These are phyloP conservation scores for Cladophialophora chaetospira DNA, from an alignment of 2,329 filamentous ascomycete genomes.

Conservation along the genomic window DNA sequence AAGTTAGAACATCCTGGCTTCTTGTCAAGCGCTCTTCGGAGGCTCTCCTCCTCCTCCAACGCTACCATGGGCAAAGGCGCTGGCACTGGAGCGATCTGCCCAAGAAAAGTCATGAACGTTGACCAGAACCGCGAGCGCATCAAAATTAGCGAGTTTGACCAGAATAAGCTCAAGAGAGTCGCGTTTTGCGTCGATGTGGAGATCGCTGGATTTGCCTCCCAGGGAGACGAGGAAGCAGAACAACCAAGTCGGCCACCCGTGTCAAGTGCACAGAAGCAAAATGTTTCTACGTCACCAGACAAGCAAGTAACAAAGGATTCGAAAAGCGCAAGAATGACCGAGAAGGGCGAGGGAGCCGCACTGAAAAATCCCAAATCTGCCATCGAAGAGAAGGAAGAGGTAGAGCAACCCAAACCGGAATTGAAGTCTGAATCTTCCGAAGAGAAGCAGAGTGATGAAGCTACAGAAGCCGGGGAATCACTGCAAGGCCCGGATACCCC, in stretches of 20 bases:
- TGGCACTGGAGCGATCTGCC: slow-evolving; percentile 68
- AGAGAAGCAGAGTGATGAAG: slow-evolving; percentile 35
- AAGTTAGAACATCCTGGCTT: slow-evolving; percentile 70
- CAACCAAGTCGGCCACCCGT: slow-evolving; percentile 38
- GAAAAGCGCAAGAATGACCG: slow-evolving; percentile 61
- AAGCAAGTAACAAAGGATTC: slow-evolving; percentile 35
- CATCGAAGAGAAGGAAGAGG: slow-evolving; percentile 58
- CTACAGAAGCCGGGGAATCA: slow-evolving; percentile 7
- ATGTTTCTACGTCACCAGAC: slow-evolving; percentile 33
- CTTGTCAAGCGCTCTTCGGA: slow-evolving; percentile 76
- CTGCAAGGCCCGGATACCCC: slow-evolving; percentile 31
- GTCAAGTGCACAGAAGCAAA: slow-evolving; percentile 29
- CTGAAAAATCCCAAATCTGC: slow-evolving; percentile 66
- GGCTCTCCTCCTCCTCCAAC: slow-evolving; percentile 70
- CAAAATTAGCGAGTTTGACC: slow-evolving; percentile 74
- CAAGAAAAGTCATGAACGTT: slow-evolving; percentile 80
- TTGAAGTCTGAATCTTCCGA: slow-evolving; percentile 28
- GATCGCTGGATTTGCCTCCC: slow-evolving; percentile 83
- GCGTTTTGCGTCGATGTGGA: slow-evolving; percentile 97
- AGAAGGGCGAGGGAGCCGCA: slow-evolving; percentile 72
- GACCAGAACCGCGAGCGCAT: slow-evolving; percentile 79
- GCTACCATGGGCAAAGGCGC: slow-evolving; percentile 55
- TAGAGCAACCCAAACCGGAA: slow-evolving; percentile 56
- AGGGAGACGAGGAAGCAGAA: slow-evolving; percentile 63
- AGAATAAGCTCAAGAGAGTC: slow-evolving; percentile 79